A percentile compares a stretch with the other conserved stretches of the same genome.
These are phyloP conservation scores for Pseudogymnoascus sp. DNA, from an alignment of 2,329 filamentous ascomycete genomes.

Conservation along the genomic window DNA sequence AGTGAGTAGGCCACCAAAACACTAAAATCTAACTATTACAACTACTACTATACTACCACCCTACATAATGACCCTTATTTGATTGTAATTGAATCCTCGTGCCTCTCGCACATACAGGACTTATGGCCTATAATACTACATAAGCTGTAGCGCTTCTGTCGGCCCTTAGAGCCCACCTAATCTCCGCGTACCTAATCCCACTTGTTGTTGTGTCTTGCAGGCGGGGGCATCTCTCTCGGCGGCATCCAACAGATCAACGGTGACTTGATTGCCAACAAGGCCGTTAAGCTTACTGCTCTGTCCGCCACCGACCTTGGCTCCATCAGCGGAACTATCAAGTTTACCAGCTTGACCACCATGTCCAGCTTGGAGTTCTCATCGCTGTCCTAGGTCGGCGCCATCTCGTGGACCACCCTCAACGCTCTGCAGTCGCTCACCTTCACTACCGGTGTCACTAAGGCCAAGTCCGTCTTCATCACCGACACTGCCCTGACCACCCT, in stretches of 20 bases:
- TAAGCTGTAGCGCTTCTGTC: no score
- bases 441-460: conserved; percentile 53
- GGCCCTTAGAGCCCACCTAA: no score
- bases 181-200: no score
- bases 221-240: no score
- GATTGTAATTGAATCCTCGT: no score
- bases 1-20: no score
- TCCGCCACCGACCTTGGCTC: conserved; percentile 53
- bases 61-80: no score
- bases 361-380: conserved; percentile 56
- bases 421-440: conserved; percentile 50
- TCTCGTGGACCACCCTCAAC: conserved; percentile 66
- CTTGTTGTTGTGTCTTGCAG: no score
- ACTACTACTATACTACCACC: no score
- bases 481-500: conserved; percentile 79
- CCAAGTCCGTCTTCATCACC: conserved; percentile 61
- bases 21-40: no score
- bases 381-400: conserved; percentile 55
- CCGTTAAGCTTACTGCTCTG: conserved; percentile 42
- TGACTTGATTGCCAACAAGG: conserved; percentile 50
- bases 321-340: conserved; percentile 57
- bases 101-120: no score
- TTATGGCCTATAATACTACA: no score
- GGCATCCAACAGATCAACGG: conserved; percentile 49
- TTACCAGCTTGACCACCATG: conserved; percentile 62